phyloP scores from a whole-genome alignment of 2,329 filamentous ascomycete species.

The Chaetothyriales sp. region DNA sequence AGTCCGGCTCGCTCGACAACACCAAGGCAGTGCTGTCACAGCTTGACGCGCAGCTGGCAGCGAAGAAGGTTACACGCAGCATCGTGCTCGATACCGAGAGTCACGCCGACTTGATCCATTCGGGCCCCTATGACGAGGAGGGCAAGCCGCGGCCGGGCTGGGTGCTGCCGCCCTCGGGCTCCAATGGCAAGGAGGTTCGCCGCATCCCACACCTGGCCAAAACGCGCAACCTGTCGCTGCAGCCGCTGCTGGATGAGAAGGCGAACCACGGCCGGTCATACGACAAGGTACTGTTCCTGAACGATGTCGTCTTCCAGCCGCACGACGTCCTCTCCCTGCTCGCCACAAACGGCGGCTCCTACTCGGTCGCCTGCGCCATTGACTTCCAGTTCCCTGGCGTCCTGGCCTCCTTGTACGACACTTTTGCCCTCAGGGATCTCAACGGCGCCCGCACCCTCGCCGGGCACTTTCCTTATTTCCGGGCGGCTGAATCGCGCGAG shows the following conservation, averaged over 20 bases:
- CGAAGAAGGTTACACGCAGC: constrained; percentile 35
- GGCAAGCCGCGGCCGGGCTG: constrained; percentile 36
- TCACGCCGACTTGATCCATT: constrained; percentile 41
- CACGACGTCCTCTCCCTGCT: constrained; percentile 42
- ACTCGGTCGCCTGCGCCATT: constrained; percentile 54
- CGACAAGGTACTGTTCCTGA: constrained; percentile 45
- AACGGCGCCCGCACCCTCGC: constrained; percentile 49
- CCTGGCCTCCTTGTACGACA: constrained; percentile 52
- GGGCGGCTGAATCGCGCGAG: constrained; percentile 31
- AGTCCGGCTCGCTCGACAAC: constrained; percentile 55
- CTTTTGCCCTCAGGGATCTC: constrained; percentile 54
- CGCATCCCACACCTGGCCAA: constrained; percentile 54
- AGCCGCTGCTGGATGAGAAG: constrained; percentile 40
- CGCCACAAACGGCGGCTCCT: constrained; percentile 41
- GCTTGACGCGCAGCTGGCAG: constrained; percentile 31
- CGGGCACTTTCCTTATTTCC: constrained; percentile 54
- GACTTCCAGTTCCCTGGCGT: constrained; percentile 33
- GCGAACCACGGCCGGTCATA: constrained; percentile 37
- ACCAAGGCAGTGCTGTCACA: constrained; percentile 46
- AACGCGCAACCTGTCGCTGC: constrained; percentile 48
- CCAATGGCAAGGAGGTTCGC: constrained; percentile 40
- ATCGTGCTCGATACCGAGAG: constrained; percentile 45
- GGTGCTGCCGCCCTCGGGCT: constrained; percentile 30
- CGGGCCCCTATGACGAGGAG: constrained; percentile 28
- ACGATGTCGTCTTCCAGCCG: constrained; percentile 34